Conservation (phyloP, 352 stramenopile species). For the Sclerospora graminicola region DNA sequence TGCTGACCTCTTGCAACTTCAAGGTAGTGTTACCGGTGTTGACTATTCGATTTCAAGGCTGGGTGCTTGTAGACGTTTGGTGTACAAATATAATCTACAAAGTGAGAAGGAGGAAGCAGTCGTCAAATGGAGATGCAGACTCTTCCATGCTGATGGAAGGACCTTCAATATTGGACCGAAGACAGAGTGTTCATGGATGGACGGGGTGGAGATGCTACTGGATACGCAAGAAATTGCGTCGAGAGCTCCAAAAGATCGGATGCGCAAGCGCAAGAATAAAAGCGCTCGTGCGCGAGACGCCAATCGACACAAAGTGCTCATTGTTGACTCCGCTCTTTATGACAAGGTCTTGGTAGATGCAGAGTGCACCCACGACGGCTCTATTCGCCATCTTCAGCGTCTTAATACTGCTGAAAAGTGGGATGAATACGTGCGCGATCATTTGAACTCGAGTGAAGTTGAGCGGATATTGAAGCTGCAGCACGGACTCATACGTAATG, state of each 20-base stretch:
- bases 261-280: constrained; percentile 90
- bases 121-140: constrained; percentile 43
- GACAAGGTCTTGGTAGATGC: constrained; percentile 94
- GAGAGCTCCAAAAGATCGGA: constrained; percentile 29
- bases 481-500: constrained; percentile 58
- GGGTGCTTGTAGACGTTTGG: constrained; percentile 76
- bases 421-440: constrained; percentile 58
- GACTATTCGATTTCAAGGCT: constrained; percentile 84
- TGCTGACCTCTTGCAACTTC: constrained; percentile 58
- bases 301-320: constrained; percentile 33
- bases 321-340: constrained; percentile 41
- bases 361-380: constrained; percentile 93
- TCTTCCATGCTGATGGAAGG: constrained; percentile 74
- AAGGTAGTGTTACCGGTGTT: constrained; percentile 66
- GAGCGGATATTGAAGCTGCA: constrained; percentile 56
- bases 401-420: constrained; percentile 60
- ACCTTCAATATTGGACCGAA: constrained; percentile 50
- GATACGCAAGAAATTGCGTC: constrained; percentile 55
- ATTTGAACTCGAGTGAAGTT: constrained; percentile 44
- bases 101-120: constrained; percentile 1
- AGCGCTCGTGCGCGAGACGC: constrained; percentile 52
- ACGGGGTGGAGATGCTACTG: constrained; percentile 41
- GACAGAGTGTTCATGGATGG: constrained; percentile 29
- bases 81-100: constrained; percentile 90
- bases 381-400: constrained; percentile 80